Evolutionary conservation across 805 yeast genomes (phyloP), one percentile per base, ranked within the genome.

Genomic region (Yamadazyma kitorensis): DNA sequence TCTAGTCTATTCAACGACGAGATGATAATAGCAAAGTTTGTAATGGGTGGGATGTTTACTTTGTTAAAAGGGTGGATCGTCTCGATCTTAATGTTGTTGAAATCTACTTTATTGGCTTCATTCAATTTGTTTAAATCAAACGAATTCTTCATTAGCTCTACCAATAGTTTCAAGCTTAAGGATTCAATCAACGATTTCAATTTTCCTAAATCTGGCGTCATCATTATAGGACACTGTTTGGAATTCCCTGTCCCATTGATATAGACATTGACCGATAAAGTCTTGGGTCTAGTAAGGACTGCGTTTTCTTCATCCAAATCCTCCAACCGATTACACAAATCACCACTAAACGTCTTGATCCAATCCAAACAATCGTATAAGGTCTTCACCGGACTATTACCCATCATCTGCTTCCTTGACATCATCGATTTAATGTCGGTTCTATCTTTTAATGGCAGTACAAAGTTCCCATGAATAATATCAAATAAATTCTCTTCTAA

Each of bases 321-420:
- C 18, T 72, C 64, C 4, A 89, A 55, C 35, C 98, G 56, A 31
- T 80, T 78, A 18, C 74, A 61, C 19, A 91, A 57, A 48, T 91
- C 98, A 0, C 88, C 89, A 2, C 84, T 72, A 61, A 81, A 89
- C 0, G 91, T 94, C 24, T 70, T 76, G 6, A 91, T 60, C 98
- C 98, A 91, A 14, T 77, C 79, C 4, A 64, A 44, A 15, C 85
- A 75, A 45, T 86, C 95, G 2, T 61, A 63, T 5, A 70, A 41
- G 2, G 68, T 66, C 3, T 56, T 57, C 2, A 89, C 78, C 0
- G 62, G 65, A 5, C 78, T 63, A 8, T 67, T 65, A 0, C 76
- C 72, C 31, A 80, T 59, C 55, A 91, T 81, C 51, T 88, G 86
- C 53, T 93, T 93, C 31, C 80, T 80, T 0, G 96, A 82, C 59